Evolutionary conservation across 2,329 filamentous ascomycete species (phyloP).

Genomic region (Thielaviopsis musarum): DNA sequence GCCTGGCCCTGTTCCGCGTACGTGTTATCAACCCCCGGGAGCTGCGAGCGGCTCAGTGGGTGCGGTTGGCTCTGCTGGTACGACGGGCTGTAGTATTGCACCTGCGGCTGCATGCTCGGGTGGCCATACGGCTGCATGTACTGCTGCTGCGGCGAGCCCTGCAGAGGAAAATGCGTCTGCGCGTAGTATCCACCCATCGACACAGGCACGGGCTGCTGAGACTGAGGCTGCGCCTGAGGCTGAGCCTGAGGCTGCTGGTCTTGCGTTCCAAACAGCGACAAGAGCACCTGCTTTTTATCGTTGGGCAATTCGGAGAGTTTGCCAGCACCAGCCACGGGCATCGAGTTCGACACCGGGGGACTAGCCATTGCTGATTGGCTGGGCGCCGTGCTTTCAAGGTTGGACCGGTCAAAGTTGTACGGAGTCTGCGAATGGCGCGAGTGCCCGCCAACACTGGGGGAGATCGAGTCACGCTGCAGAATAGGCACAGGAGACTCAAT

Average conservation of each 20-base stretch:
- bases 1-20: not conserved
- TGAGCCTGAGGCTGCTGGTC: not conserved
- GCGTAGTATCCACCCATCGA: conserved; percentile 1
- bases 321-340: conserved; percentile 16
- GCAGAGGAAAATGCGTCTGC: not conserved
- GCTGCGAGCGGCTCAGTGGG: conserved; percentile 9
- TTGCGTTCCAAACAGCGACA: conserved; percentile 46
- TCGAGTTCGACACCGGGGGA: conserved; percentile 17
- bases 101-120: not conserved
- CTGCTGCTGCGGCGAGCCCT: conserved; percentile 10
- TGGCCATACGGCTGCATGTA: conserved; percentile 8
- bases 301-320: conserved; percentile 20
- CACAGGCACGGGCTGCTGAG: not conserved
- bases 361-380: conserved; percentile 14
- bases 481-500: conserved; percentile 7
- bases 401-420: conserved; percentile 11
- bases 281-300: conserved; percentile 29
- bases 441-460: conserved; percentile 10
- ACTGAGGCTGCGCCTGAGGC: not conserved
- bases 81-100: conserved; percentile 6
- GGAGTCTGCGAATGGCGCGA: conserved; percentile 12
- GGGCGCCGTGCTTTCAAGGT: conserved; percentile 9
- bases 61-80: conserved; percentile 10
- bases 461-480: conserved; percentile 6
- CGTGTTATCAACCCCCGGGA: conserved; percentile 2